phyloP scores from a whole-genome alignment of 257 asterid genomes.

The Cordia subcordata region DNA sequence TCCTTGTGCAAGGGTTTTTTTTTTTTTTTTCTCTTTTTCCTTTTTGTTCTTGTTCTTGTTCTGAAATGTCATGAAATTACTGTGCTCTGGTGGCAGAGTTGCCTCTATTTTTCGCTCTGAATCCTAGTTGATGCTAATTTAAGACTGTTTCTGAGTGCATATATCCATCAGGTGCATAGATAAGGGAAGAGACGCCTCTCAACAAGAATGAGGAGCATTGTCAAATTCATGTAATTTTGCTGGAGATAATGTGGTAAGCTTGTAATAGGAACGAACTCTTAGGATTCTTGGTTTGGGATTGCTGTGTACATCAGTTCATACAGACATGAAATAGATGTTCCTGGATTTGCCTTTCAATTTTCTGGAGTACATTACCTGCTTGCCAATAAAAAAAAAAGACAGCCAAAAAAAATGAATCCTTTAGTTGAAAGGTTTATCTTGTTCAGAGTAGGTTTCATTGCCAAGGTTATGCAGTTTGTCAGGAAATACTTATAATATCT shows the following conservation, averaged over 20 bases:
- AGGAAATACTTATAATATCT: too few relatives aligned
- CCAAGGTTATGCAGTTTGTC: neutral
- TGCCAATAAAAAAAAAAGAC: too few relatives aligned
- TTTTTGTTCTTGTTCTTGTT: too few relatives aligned
- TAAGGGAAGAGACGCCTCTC: too few relatives aligned
- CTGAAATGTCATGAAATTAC: neutral
- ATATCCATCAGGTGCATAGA: too few relatives aligned
- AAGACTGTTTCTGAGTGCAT: neutral
- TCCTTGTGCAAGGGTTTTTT: slow-evolving; percentile 1
- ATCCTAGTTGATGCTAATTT: slow-evolving; percentile 13
- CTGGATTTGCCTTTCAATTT: too few relatives aligned
- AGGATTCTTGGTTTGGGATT: neutral
- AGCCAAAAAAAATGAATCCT: too few relatives aligned
- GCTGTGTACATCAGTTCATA: neutral
- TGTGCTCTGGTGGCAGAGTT: neutral
- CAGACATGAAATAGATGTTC: neutral
- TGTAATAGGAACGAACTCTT: neutral
- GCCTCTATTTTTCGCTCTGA: slow-evolving; percentile 4
- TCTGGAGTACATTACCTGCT: too few relatives aligned
- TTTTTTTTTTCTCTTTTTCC: too few relatives aligned
- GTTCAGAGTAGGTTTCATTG: neutral
- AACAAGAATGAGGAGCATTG: too few relatives aligned
- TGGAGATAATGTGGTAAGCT: too few relatives aligned
- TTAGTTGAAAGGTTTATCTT: neutral
- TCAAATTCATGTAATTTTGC: neutral